Evolutionary conservation across 192 early-diverging fungal species (phyloP), one percentile per base, ranked within the genome.

Genomic region (Entomortierella beljakovae): DNA sequence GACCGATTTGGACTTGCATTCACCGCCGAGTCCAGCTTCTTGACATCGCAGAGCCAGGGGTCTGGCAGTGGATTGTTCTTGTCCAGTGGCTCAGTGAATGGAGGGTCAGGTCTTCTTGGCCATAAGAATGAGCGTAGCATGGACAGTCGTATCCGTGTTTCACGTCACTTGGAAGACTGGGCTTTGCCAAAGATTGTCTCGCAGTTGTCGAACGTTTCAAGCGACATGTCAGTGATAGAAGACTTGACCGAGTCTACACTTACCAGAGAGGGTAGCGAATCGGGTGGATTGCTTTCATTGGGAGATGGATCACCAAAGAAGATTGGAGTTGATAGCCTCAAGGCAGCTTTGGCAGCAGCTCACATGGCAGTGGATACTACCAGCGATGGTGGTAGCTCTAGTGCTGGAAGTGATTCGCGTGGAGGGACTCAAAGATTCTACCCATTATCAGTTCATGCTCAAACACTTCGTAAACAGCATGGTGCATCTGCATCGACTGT

Each of bases 121-220:
- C 75, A 79, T 57, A 69, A 61, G 67, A 16, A 22, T 9, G 75
- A 79, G 37, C 75, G 67, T 7, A 79, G 67, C 56, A 55, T 69
- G 54, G 75, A 79, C 26, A 79, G 75, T 29, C 66, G 75, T 5
- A 79, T 79, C 31, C 67, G 75, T 25, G 68, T 79, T 16, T 79
- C 75, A 11, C 75, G 75, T 22, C 75, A 70, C 46, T 48, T 79
- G 13, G 75, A 69, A 40, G 75, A 79, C 23, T 79, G 75, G 75
- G 67, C 75, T 9, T 60, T 79, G 61, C 75, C 75, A 7, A 79
- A 79, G 57, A 57, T 79, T 28, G 43, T 70, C 15, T 35, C 75
- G 2, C 61, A 63, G 25, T 28, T 52, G 0, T 64, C 68, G 3
- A 50, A 46, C 1, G 65, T 64, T 4, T 79, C 75, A 20, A 69